phyloP scores from a whole-genome alignment of 129 eudicot genomes.

The Tagetes patula region DNA sequence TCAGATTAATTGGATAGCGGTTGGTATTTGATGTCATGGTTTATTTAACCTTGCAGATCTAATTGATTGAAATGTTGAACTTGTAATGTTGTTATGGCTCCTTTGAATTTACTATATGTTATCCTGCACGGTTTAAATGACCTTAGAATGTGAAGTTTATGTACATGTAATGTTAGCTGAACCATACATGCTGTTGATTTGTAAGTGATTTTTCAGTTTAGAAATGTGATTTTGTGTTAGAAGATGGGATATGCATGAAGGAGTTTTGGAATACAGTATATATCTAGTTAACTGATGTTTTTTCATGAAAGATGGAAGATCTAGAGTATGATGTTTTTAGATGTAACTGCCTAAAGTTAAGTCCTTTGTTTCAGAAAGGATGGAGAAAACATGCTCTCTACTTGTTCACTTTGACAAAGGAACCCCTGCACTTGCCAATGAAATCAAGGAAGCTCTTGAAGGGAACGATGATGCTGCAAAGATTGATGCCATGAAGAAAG shows the following conservation, averaged over 20 bases:
- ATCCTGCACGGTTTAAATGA: constrained; percentile 9
- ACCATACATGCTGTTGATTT: constrained; percentile 13
- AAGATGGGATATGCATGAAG: not conserved
- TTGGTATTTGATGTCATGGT: not conserved
- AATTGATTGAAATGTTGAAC: too few species aligned
- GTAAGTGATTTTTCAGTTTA: not conserved
- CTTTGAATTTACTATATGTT: not conserved
- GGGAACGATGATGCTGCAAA: constrained; percentile 79
- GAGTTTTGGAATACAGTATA: not conserved
- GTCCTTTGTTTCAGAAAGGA: constrained; percentile 34
- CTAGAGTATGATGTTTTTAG: not conserved
- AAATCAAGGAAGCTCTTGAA: constrained; percentile 96
- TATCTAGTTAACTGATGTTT: not conserved
- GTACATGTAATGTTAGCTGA: not conserved
- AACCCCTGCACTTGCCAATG: constrained; percentile 92
- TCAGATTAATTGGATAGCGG: not conserved
- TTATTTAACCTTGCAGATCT: not conserved
- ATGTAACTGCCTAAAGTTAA: constrained; percentile 8
- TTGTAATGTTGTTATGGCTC: not conserved
- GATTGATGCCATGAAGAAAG: constrained; percentile 93
- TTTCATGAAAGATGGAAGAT: not conserved
- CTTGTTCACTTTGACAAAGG: constrained; percentile 92
- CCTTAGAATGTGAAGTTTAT: constrained; percentile 1
- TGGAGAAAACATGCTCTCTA: constrained; percentile 91
- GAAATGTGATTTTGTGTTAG: not conserved